Evolutionary conservation across 73 alveolate species (phyloP).

Genomic region (Paramecium bursaria): DNA sequence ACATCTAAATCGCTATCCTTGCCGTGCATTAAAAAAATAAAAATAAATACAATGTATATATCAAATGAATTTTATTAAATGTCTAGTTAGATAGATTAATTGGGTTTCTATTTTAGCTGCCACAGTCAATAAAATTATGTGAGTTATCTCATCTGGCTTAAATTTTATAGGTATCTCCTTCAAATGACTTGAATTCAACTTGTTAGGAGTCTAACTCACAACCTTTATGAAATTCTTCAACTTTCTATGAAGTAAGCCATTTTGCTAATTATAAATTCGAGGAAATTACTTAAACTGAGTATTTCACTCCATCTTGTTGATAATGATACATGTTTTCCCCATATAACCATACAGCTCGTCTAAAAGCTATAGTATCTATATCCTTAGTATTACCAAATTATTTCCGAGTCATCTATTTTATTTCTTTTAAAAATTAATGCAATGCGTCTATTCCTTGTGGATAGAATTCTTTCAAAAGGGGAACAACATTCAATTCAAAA

Average conservation of each 20-base stretch:
- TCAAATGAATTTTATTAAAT: constrained; percentile 41
- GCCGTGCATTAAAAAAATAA: constrained; percentile 53
- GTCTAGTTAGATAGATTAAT: constrained; percentile 48
- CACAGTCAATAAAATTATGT: constrained; percentile 41
- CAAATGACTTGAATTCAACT: background rate
- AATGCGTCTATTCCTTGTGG: constrained; percentile 17
- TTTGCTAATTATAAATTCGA: background rate
- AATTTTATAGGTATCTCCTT: constrained; percentile 17
- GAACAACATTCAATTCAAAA: constrained; percentile 17
- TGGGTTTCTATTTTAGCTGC: constrained; percentile 54
- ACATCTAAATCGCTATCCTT: constrained; percentile 50
- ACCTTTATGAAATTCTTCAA: constrained; percentile 17
- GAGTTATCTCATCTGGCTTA: constrained; percentile 45
- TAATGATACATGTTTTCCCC: constrained; percentile 20
- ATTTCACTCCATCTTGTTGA: constrained; percentile 54
- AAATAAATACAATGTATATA: background rate
- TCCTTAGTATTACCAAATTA: constrained; percentile 18
- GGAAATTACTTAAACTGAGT: constrained; percentile 18
- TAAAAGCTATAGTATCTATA: constrained; percentile 12
- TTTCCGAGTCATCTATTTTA: constrained; percentile 43
- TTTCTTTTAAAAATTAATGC: constrained; percentile 19
- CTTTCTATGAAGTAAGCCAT: constrained; percentile 14
- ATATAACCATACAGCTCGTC: constrained; percentile 36
- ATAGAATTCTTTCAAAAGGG: constrained; percentile 10
- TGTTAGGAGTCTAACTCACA: constrained; percentile 50